phyloP scores from a whole-genome alignment of 371 early-diverging fungal species.

The Mucor saturninus region DNA sequence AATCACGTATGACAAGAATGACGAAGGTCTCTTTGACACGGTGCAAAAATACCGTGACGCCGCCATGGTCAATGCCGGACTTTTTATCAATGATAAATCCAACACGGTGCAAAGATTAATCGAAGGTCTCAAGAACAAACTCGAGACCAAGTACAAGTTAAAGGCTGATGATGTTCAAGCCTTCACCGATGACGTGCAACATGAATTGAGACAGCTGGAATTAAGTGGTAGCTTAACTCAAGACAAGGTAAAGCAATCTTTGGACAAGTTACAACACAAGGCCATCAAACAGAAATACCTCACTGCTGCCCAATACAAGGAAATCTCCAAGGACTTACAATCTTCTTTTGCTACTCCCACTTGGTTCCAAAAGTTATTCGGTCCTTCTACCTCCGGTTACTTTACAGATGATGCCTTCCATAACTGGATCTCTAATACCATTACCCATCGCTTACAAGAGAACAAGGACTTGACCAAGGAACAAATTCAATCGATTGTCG shows the following conservation, averaged over 20 bases:
- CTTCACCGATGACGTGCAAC: slow-evolving; percentile 33
- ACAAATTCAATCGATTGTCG: slow-evolving; percentile 29
- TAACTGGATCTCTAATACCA: slow-evolving; percentile 33
- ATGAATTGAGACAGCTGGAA: slow-evolving; percentile 40
- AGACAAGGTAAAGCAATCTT: slow-evolving; percentile 32
- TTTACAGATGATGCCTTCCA: slow-evolving; percentile 33
- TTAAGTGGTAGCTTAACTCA: slow-evolving; percentile 43
- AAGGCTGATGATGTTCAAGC: slow-evolving; percentile 28
- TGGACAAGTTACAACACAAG: slow-evolving; percentile 36
- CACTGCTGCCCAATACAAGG: slow-evolving; percentile 43
- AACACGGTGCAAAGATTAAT: slow-evolving; percentile 37
- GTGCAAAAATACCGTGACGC: slow-evolving; percentile 44
- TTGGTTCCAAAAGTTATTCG: slow-evolving; percentile 38
- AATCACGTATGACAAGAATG: slow-evolving; percentile 40
- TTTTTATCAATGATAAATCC: slow-evolving; percentile 31
- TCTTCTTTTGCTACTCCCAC: slow-evolving; percentile 30
- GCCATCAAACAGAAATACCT: slow-evolving; percentile 36
- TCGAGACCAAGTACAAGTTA: slow-evolving; percentile 37
- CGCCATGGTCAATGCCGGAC: slow-evolving; percentile 34
- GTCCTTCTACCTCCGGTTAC: slow-evolving; percentile 6
- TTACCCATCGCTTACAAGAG: slow-evolving; percentile 34
- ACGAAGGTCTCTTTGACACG: slow-evolving; percentile 29
- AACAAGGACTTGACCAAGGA: slow-evolving; percentile 39
- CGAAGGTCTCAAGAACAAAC: slow-evolving; percentile 37
- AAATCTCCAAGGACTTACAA: slow-evolving; percentile 36